Evolutionary conservation across 192 early-diverging fungal species (phyloP).

Genomic region (Coemansia sp.): DNA sequence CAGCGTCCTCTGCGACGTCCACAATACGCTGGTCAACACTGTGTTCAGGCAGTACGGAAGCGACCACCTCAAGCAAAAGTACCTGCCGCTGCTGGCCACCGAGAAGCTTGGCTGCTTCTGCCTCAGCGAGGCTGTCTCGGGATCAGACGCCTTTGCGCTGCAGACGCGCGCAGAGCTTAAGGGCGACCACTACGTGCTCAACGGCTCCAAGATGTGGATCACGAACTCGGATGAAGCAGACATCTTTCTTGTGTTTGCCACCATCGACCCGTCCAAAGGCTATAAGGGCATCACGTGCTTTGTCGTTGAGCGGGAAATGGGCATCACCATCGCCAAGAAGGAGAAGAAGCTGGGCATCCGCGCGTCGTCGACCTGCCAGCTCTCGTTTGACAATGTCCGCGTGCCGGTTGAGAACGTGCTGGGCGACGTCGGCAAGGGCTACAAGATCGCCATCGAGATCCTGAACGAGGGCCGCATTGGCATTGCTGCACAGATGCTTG

Average conservation of each 20-base stretch:
- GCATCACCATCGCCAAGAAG: constrained; percentile 92
- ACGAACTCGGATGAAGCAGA: constrained; percentile 95
- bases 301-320: constrained; percentile 89
- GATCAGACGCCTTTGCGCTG: constrained; percentile 92
- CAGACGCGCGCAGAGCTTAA: constrained; percentile 81
- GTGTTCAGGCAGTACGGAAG: constrained; percentile 82
- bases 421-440: constrained; percentile 94
- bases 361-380: constrained; percentile 90
- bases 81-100: constrained; percentile 79
- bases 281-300: constrained; percentile 99
- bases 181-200: constrained; percentile 87
- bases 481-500: constrained; percentile 98
- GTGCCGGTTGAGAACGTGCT: constrained; percentile 87
- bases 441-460: constrained; percentile 98
- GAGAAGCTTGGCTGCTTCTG: constrained; percentile 91
- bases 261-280: constrained; percentile 87
- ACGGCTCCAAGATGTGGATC: constrained; percentile 92
- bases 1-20: constrained; percentile 89
- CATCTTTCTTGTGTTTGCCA: constrained; percentile 97
- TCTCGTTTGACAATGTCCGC: constrained; percentile 89
- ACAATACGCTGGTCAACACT: constrained; percentile 97
- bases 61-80: constrained; percentile 74
- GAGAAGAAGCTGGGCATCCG: constrained; percentile 98
- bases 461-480: constrained; percentile 98
- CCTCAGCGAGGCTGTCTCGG: constrained; percentile 89